Evolutionary conservation across 2,329 filamentous ascomycete species (phyloP).

Genomic region (Monosporascus sp.): DNA sequence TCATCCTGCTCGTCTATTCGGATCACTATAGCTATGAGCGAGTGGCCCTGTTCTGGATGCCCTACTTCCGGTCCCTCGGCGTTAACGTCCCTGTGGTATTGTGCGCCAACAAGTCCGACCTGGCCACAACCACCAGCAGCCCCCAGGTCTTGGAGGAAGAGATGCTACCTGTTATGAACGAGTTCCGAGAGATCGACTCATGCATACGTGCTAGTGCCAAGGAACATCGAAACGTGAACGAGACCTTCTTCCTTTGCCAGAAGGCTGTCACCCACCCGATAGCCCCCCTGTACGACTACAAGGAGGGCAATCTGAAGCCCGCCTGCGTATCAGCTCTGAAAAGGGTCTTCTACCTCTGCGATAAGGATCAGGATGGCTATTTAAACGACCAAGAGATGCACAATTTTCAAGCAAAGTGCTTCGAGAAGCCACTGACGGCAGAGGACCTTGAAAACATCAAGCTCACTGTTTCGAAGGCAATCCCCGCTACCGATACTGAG

Average conservation of each 20-base stretch:
- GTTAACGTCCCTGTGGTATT: slow-evolving; percentile 97
- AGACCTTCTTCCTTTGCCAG: slow-evolving; percentile 95
- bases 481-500: slow-evolving; percentile 56
- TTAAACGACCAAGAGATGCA: slow-evolving; percentile 87
- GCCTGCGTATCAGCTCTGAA: slow-evolving; percentile 80
- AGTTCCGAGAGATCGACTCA: slow-evolving; percentile 98
- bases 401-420: slow-evolving; percentile 86
- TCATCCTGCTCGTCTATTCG: slow-evolving; percentile 93
- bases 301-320: slow-evolving; percentile 83
- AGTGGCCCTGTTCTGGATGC: slow-evolving; percentile 97
- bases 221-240: slow-evolving; percentile 90
- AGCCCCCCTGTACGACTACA: slow-evolving; percentile 92
- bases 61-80: slow-evolving; percentile 94
- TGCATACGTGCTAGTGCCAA: slow-evolving; percentile 92
- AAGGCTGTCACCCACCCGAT: slow-evolving; percentile 97
- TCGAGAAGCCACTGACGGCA: slow-evolving; percentile 75
- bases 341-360: slow-evolving; percentile 90
- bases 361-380: slow-evolving; percentile 92
- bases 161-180: slow-evolving; percentile 96
- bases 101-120: slow-evolving; percentile 96
- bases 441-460: slow-evolving; percentile 92
- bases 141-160: slow-evolving; percentile 90
- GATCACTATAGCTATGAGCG: slow-evolving; percentile 99
- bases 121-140: slow-evolving; percentile 68
- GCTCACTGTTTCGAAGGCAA: slow-evolving; percentile 67